phyloP scores from a whole-genome alignment of 2,329 filamentous ascomycete genomes.

The Colletotrichum plurivorum region DNA sequence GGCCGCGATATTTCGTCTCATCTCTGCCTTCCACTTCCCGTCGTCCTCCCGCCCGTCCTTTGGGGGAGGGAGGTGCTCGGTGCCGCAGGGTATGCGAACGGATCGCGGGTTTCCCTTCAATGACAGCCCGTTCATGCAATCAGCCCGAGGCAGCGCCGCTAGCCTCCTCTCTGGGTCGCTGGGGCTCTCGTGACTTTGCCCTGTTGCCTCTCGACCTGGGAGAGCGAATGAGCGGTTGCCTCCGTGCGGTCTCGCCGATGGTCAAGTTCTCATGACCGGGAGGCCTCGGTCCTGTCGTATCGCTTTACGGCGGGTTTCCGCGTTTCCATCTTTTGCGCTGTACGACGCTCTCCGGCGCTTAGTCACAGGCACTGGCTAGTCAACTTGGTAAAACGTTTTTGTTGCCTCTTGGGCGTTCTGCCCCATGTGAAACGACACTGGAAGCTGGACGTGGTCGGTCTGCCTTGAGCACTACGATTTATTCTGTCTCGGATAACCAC shows the following conservation, averaged over 20 bases:
- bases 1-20: slow-evolving; percentile 38
- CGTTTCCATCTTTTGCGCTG: background rate
- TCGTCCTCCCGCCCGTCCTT: slow-evolving; percentile 16
- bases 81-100: slow-evolving; percentile 3
- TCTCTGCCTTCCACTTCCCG: slow-evolving; percentile 28
- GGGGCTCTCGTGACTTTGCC: slow-evolving; percentile 9
- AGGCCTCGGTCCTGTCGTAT: slow-evolving; percentile 34
- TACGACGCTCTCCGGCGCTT: slow-evolving; percentile 14
- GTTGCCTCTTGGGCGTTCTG: too few species aligned
- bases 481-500: too few species aligned
- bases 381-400: background rate
- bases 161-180: slow-evolving; percentile 15
- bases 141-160: slow-evolving; percentile 24
- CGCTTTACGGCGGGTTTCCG: slow-evolving; percentile 14
- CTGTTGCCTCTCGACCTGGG: slow-evolving; percentile 1
- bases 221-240: background rate
- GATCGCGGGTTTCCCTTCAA: slow-evolving; percentile 9
- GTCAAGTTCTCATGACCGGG: background rate
- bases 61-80: slow-evolving; percentile 10
- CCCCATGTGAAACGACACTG: too few species aligned
- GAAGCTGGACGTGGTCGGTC: too few species aligned
- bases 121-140: slow-evolving; percentile 29
- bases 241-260: too few species aligned
- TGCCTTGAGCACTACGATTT: too few species aligned
- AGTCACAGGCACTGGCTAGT: background rate